Evolutionary conservation across 345 rosid species (phyloP).

Genomic region (Ricinus communis): DNA sequence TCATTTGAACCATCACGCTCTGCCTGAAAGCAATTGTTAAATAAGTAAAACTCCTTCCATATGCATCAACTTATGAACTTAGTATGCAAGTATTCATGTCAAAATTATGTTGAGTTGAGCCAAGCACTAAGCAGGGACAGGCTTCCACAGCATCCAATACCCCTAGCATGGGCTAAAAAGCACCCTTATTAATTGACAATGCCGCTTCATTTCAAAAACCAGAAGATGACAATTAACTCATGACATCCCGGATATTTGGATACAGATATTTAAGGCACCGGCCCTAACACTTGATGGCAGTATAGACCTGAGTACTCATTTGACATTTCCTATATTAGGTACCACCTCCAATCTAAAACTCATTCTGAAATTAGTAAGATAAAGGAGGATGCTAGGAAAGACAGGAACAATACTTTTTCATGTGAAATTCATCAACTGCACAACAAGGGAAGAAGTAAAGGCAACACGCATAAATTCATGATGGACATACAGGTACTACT

Average conservation of each 20-base stretch:
- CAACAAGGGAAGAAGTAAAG: neutral
- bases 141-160: neutral
- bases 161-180: neutral
- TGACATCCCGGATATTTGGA: too few species aligned
- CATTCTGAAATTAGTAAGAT: neutral
- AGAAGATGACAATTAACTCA: neutral
- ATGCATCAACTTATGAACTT: neutral
- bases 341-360: neutral
- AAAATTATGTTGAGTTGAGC: neutral
- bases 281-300: neutral
- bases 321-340: neutral
- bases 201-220: neutral
- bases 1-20: constrained; percentile 50
- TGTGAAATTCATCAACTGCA: neutral
- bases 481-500: neutral
- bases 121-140: neutral
- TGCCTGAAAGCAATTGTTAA: constrained; percentile 29
- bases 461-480: neutral
- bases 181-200: neutral
- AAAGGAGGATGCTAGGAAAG: neutral
- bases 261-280: neutral
- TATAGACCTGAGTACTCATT: neutral
- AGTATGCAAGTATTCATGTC: neutral
- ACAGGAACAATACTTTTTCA: neutral
- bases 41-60: neutral